Percentiles rank a stretch among this genome's conserved stretches.
phyloP scores from a whole-genome alignment of 169 alveolate species.

The Plasmodium relictum region DNA sequence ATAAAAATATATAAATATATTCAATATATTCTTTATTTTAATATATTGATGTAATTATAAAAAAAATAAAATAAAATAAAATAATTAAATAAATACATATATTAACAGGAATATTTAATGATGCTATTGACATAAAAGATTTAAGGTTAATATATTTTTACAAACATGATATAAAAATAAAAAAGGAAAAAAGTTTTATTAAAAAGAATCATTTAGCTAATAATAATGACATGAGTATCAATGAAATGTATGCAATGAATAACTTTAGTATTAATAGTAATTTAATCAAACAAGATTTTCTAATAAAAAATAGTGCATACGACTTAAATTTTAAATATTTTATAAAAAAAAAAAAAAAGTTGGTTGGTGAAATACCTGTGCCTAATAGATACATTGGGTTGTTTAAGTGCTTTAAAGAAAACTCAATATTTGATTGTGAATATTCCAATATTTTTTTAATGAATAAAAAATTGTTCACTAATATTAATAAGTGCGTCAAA shows the following conservation, averaged over 20 bases:
- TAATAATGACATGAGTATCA: neutral
- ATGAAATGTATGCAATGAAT: neutral
- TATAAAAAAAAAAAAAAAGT: constrained; percentile 2
- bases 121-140: constrained; percentile 56
- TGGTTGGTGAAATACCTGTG: constrained; percentile 20
- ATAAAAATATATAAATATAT: neutral
- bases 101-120: constrained; percentile 22
- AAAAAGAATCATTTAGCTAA: neutral
- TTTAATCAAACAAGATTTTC: constrained; percentile 3
- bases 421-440: constrained; percentile 24
- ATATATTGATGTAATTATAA: too few species aligned
- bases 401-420: constrained; percentile 21
- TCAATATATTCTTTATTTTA: neutral
- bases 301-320: neutral
- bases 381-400: constrained; percentile 49
- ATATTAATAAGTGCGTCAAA: constrained; percentile 20
- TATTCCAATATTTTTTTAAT: neutral
- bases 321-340: neutral
- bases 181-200: constrained; percentile 31
- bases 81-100: neutral
- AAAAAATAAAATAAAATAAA: too few species aligned
- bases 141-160: constrained; percentile 48
- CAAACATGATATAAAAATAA: constrained; percentile 47
- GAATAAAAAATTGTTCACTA: constrained; percentile 1
- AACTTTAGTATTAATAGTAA: neutral